Evolutionary conservation across 768 basidiomycete genomes (phyloP).

Genomic region (Pleurotus citrinopileatus): DNA sequence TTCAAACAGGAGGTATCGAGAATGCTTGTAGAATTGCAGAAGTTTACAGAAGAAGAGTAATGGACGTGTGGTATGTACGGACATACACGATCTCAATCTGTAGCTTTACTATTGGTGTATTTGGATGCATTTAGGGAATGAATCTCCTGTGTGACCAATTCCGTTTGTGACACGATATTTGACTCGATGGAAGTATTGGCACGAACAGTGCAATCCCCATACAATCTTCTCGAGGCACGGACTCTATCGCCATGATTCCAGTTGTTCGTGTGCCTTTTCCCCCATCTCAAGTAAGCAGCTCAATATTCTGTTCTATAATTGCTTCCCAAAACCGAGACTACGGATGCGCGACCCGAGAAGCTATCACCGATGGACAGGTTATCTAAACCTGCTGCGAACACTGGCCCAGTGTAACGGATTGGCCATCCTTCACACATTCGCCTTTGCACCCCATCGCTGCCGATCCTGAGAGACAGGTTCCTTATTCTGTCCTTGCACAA

Average conservation of each 20-base stretch:
- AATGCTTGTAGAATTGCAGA: constrained; percentile 63
- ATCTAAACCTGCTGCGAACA: constrained; percentile 9
- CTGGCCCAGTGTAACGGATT: constrained; percentile 3
- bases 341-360: not conserved
- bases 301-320: constrained; percentile 4
- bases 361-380: constrained; percentile 4
- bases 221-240: constrained; percentile 5
- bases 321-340: constrained; percentile 4
- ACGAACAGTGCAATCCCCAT: not conserved
- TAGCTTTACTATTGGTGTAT: not conserved
- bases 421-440: not conserved
- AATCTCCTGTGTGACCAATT: too few species aligned
- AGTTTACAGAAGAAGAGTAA: constrained; percentile 59
- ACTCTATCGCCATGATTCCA: constrained; percentile 7
- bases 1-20: constrained; percentile 80
- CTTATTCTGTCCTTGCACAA: not conserved
- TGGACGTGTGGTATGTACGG: constrained; percentile 4
- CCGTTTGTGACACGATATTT: constrained; percentile 4
- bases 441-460: not conserved
- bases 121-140: too few species aligned
- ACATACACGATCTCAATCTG: not conserved
- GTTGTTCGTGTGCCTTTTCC: not conserved
- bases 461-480: constrained; percentile 8
- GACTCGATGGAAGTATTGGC: not conserved
- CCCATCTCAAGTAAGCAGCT: not conserved